Base-by-base conservation (phyloP, 1,284 basidiomycete species). In the Ceratobasidium papillatum region DNA sequence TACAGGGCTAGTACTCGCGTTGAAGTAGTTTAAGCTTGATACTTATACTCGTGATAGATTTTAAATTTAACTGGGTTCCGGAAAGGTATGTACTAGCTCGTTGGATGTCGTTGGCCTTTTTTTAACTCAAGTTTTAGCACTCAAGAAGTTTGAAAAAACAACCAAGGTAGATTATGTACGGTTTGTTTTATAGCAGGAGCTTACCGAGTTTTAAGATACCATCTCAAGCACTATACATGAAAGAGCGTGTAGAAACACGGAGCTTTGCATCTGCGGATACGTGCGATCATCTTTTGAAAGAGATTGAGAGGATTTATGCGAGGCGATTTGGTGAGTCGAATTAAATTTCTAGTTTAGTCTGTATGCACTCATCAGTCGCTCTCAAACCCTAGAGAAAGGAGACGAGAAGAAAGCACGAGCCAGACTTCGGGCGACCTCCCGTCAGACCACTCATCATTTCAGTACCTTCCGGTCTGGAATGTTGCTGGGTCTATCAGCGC, bases 71-170 rank as follows among this genome's bases (percentile, higher is more conserved):
- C 93, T 1, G 96, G 95, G 0, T 96, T 98, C 81, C 86, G 93
- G 27, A 98, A 99, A 81, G 80, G 68, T 81, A 12, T 76, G 74
- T 25, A 71, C 51, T 32, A 58, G 56, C 49, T 71, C 58, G 19
- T n/a, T 30, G 34, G 47, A 22, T 25, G 27, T 17, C 22, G 2
- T 36, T 22, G 34, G 8, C 30, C 61, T 30, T 34, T 36, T 30
- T 7, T 27, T 47, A n/a, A 51, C 54, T 9, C 32, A 3, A 22
- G 36, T 38, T 32, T 8, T 19, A 72, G 92, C 92, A 0, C 81
- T 98, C 76, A 98, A 96, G 83, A 99, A 98, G 83, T 98, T 95
- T 78, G 94, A 95, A 80, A 98, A 98, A 83, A 85, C 89, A 1
- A 92, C 94, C 0, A 89, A 87, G 79, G 91, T 91, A 76, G 2